A percentile compares a stretch with the other conserved stretches of the same genome.
phyloP scores from a whole-genome alignment of 2,329 filamentous ascomycete genomes.

The Emmonsiellopsis sp. region DNA sequence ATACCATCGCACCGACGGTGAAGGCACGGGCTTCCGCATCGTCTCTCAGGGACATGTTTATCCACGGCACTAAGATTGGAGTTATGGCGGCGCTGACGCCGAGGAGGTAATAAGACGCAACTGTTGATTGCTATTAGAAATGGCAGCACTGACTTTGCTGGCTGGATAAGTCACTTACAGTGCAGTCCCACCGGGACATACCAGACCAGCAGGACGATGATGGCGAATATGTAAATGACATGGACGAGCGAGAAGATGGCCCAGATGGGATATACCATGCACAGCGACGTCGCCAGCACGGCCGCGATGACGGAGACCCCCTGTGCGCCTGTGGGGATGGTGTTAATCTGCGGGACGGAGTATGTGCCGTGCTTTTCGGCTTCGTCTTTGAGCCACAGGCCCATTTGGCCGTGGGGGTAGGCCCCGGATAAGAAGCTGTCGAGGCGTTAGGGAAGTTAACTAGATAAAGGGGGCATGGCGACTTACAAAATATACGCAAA shows the following conservation, averaged over 20 bases:
- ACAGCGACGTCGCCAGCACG: conserved; percentile 20
- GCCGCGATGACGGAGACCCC: conserved; percentile 19
- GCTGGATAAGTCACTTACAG: conserved; percentile 4
- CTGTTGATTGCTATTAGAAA: background rate
- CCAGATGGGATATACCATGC: conserved; percentile 27
- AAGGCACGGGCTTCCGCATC: conserved; percentile 21
- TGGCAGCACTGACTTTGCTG: background rate
- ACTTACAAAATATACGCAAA: conserved; percentile 18
- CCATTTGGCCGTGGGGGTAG: conserved; percentile 20
- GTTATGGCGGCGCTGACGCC: conserved; percentile 19
- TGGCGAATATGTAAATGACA: conserved; percentile 23
- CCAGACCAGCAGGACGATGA: conserved; percentile 19
- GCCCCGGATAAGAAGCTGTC: background rate
- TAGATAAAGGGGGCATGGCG: background rate
- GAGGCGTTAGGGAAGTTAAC: background rate
- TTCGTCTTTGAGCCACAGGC: conserved; percentile 18
- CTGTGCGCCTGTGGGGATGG: conserved; percentile 18
- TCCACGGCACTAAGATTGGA: conserved; percentile 19
- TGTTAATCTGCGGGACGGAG: conserved; percentile 19
- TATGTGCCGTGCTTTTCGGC: conserved; percentile 14
- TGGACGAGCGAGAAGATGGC: conserved; percentile 17
- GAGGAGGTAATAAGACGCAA: conserved; percentile 13
- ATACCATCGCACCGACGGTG: conserved; percentile 24
- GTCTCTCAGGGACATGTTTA: conserved; percentile 20
- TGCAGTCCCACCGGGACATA: conserved; percentile 17